A percentile compares a stretch with the other conserved stretches of the same genome.
phyloP scores from a whole-genome alignment of 768 basidiomycete species.

The Cubamyces lactineus region DNA sequence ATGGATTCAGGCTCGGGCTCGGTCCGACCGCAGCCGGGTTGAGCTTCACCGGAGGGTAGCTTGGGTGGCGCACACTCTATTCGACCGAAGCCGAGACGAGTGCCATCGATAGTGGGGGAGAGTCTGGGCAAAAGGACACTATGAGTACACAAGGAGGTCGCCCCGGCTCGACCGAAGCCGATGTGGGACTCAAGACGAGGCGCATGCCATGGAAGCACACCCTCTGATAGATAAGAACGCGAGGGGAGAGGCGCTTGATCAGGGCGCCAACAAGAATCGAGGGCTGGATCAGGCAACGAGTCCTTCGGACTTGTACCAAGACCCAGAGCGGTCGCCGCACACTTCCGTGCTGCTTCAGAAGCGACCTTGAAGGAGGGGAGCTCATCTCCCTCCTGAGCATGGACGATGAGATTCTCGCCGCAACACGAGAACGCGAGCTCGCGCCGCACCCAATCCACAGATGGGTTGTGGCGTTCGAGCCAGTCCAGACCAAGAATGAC shows the following conservation, averaged over 20 bases:
- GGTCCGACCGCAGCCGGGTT: not conserved
- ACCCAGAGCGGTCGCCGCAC: not conserved
- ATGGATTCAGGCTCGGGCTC: not conserved
- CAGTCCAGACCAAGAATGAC: slow-evolving; percentile 43
- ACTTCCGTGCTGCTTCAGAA: not conserved
- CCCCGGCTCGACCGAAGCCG: slow-evolving; percentile 2
- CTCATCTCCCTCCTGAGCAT: slow-evolving; percentile 2
- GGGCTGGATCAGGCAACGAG: not conserved
- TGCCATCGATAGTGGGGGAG: not conserved
- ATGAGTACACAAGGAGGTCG: not conserved
- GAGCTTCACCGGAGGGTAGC: not conserved
- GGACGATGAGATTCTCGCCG: not conserved
- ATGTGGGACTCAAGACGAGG: slow-evolving; percentile 6
- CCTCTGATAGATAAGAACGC: not conserved
- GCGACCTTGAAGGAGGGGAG: not conserved
- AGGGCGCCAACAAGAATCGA: not conserved
- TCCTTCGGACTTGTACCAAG: not conserved
- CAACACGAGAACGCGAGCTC: slow-evolving; percentile 33
- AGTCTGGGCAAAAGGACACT: slow-evolving; percentile 2
- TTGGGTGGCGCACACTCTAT: slow-evolving; percentile 2
- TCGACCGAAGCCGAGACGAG: slow-evolving; percentile 6
- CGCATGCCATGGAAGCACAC: slow-evolving; percentile 5
- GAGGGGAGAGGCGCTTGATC: slow-evolving; percentile 2
- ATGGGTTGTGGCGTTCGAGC: slow-evolving; percentile 41
- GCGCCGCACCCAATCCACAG: slow-evolving; percentile 38